phyloP scores from a whole-genome alignment of 371 early-diverging fungal genomes.

The Smittium culicis region DNA sequence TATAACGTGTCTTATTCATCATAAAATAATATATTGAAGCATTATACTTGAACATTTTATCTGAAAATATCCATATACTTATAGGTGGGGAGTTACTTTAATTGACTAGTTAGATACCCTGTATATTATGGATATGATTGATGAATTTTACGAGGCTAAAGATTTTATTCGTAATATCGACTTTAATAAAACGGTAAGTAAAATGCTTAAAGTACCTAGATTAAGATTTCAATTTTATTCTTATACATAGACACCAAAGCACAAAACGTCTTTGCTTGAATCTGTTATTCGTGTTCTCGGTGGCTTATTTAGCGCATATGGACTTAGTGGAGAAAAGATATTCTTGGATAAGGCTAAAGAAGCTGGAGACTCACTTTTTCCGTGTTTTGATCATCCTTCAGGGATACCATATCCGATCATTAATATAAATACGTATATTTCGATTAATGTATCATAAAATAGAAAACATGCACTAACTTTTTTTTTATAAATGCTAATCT shows the following conservation, averaged over 20 bases:
- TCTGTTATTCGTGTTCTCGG: slow-evolving; percentile 86
- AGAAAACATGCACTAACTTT: background rate
- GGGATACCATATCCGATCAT: slow-evolving; percentile 45
- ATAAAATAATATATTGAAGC: background rate
- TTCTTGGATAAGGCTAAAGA: slow-evolving; percentile 61
- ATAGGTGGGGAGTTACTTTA: background rate
- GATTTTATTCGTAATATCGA: slow-evolving; percentile 42
- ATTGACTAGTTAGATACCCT: slow-evolving; percentile 69
- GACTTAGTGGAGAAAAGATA: slow-evolving; percentile 48
- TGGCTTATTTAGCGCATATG: slow-evolving; percentile 62
- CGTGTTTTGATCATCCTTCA: slow-evolving; percentile 56
- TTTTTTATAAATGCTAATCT: background rate
- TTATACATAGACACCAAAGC: slow-evolving; percentile 34
- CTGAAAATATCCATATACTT: no score
- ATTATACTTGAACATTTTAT: no score
- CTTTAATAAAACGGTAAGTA: slow-evolving; percentile 15
- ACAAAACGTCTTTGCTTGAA: slow-evolving; percentile 70
- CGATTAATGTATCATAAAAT: background rate
- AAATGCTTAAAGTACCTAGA: background rate
- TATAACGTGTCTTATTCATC: no score
- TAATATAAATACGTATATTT: slow-evolving; percentile 17
- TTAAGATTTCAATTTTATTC: background rate
- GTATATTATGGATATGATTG: slow-evolving; percentile 54
- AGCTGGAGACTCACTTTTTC: slow-evolving; percentile 59
- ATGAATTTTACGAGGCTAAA: slow-evolving; percentile 47